Conservation (phyloP, 768 basidiomycete genomes). For the Boletus barrowsii region DNA sequence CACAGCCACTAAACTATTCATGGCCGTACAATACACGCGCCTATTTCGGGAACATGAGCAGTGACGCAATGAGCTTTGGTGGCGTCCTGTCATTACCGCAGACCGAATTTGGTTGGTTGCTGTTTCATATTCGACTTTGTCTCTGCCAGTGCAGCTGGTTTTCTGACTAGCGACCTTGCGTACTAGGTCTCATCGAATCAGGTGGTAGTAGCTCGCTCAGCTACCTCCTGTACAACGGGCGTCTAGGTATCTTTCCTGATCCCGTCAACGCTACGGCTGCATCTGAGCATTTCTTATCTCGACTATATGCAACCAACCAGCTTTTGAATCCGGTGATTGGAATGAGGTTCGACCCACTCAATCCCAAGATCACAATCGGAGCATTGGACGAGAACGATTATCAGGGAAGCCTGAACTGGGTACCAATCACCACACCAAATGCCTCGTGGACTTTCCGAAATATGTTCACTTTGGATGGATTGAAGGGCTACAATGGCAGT, state of each 20-base stretch:
- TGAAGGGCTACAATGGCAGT: conserved; percentile 21
- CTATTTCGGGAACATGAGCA: conserved; percentile 12
- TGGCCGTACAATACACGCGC: conserved; percentile 10
- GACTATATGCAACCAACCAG: conserved; percentile 10
- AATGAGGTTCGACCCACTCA: conserved; percentile 19
- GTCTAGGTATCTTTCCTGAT: conserved; percentile 20
- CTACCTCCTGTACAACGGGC: conserved; percentile 23
- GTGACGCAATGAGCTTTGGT: conserved; percentile 17
- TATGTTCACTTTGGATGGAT: conserved; percentile 8
- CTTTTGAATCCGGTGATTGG: conserved; percentile 24
- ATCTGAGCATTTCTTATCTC: conserved; percentile 13
- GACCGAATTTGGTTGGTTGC: conserved; percentile 13
- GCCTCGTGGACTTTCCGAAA: conserved; percentile 6
- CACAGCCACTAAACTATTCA: conserved; percentile 8
- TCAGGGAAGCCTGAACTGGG: conserved; percentile 21
- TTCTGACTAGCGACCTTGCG: background rate
- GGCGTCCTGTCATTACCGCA: conserved; percentile 10
- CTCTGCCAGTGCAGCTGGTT: background rate
- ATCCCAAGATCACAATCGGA: conserved; percentile 29
- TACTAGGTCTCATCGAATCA: conserved; percentile 14
- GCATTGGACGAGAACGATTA: conserved; percentile 21
- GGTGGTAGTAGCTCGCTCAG: conserved; percentile 10
- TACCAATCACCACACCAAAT: conserved; percentile 17
- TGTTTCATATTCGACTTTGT: background rate
- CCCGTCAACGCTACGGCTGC: conserved; percentile 20